Percentiles rank a stretch among this genome's conserved stretches.
Evolutionary conservation across 768 basidiomycete genomes (phyloP).

Genomic region (Cyclocybe aegerita): DNA sequence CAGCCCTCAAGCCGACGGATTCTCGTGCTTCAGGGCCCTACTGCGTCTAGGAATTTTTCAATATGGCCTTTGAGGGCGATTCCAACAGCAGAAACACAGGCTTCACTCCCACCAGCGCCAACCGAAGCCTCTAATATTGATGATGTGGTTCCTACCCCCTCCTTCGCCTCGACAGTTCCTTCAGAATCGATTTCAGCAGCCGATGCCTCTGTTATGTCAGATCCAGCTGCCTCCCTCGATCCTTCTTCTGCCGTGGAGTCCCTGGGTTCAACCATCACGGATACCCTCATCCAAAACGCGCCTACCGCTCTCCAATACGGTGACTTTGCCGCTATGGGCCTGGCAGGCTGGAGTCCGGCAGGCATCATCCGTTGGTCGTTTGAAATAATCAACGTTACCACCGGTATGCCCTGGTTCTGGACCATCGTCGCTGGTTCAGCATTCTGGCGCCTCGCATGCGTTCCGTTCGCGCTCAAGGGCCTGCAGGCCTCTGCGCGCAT

Average conservation of each 20-base stretch:
- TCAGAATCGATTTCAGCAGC: neutral
- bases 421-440: constrained; percentile 70
- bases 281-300: constrained; percentile 27
- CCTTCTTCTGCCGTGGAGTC: constrained; percentile 11
- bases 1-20: neutral
- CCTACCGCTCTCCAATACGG: constrained; percentile 62
- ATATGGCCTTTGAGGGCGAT: constrained; percentile 2
- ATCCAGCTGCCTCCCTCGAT: neutral
- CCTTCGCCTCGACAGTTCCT: neutral
- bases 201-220: neutral
- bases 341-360: constrained; percentile 62
- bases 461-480: constrained; percentile 60
- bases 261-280: constrained; percentile 12
- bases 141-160: too few species aligned
- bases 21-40: neutral
- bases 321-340: constrained; percentile 67
- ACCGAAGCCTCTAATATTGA: too few species aligned
- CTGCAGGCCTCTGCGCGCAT: constrained; percentile 60
- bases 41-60: constrained; percentile 4
- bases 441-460: constrained; percentile 56
- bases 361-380: constrained; percentile 62
- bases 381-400: constrained; percentile 67
- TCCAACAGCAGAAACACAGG: neutral
- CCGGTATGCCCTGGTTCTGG: constrained; percentile 81
- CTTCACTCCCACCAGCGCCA: too few species aligned